phyloP scores from a whole-genome alignment of 148 eudicot species.

The Fagopyrum tataricum region DNA sequence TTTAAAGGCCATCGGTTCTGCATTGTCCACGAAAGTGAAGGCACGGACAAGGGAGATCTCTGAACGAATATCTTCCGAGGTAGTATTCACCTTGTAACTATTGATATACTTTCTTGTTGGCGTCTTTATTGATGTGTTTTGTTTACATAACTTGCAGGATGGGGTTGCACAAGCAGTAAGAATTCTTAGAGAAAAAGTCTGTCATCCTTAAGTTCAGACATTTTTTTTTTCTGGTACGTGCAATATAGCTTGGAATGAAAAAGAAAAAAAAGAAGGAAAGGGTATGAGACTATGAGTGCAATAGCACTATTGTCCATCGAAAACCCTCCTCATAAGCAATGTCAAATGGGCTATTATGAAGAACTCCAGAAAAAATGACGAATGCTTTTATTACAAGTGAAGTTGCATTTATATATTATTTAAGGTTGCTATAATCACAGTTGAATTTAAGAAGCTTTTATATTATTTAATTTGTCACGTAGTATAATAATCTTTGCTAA shows the following conservation, averaged over 20 bases:
- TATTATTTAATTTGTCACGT: no score
- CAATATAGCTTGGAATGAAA: background rate
- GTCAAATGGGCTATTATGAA: conserved; percentile 3
- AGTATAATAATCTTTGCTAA: no score
- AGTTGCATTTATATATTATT: background rate
- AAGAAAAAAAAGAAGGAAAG: background rate
- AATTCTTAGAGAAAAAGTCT: conserved; percentile 44
- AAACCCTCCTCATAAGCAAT: conserved; percentile 9
- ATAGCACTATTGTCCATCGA: background rate
- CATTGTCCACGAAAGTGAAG: conserved; percentile 49
- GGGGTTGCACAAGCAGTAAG: conserved; percentile 51
- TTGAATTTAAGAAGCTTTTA: background rate
- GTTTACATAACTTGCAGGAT: conserved; percentile 28
- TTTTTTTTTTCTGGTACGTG: background rate
- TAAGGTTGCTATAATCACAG: background rate
- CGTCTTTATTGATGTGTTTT: background rate
- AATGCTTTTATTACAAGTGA: conserved; percentile 9
- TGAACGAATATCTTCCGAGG: conserved; percentile 54
- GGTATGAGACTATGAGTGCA: background rate
- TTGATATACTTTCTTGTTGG: background rate
- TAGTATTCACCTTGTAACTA: conserved; percentile 9
- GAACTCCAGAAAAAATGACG: background rate
- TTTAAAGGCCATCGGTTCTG: conserved; percentile 42
- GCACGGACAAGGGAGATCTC: conserved; percentile 50
- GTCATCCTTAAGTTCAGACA: conserved; percentile 8